These are phyloP conservation scores for Corynascus novoguineensis DNA, from an alignment of 495 filamentous ascomycete genomes.

Conservation along the genomic window DNA sequence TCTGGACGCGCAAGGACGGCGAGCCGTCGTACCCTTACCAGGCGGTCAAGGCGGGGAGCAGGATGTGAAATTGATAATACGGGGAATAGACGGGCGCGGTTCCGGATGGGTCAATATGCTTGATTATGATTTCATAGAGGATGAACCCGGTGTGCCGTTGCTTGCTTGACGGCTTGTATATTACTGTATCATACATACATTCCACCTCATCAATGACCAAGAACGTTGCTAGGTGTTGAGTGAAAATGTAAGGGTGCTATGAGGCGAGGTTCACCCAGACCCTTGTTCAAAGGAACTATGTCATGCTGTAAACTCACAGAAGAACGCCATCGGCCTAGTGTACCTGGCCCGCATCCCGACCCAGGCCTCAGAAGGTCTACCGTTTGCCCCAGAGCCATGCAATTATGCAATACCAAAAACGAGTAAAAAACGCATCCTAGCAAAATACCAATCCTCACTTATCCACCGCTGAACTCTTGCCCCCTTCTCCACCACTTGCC, in stretches of 20 bases:
- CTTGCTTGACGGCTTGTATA: not conserved
- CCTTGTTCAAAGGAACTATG: not conserved
- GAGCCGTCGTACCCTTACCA: slow-evolving; percentile 66
- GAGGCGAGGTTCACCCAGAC: slow-evolving; percentile 7
- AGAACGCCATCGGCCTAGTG: not conserved
- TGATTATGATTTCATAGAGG: not conserved
- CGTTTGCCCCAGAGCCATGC: no score
- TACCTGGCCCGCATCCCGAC: not conserved
- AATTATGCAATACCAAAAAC: not conserved
- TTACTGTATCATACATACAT: not conserved
- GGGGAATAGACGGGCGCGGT: not conserved
- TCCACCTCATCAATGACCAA: not conserved
- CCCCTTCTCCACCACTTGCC: slow-evolving; percentile 13
- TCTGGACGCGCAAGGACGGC: slow-evolving; percentile 84
- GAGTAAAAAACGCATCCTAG: no score
- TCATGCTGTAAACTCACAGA: not conserved
- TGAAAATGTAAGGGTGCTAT: not conserved
- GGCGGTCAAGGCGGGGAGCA: slow-evolving; percentile 37
- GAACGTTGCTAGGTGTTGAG: not conserved
- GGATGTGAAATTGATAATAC: not conserved
- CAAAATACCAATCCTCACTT: slow-evolving; percentile 12
- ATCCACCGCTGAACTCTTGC: slow-evolving; percentile 31
- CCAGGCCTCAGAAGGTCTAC: slow-evolving; percentile 4
- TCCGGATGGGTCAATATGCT: not conserved
- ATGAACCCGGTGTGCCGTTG: no score